Percentiles rank a stretch among this genome's conserved stretches.
phyloP scores from a whole-genome alignment of 1,284 basidiomycete species.

The Calocybe gambosa region DNA sequence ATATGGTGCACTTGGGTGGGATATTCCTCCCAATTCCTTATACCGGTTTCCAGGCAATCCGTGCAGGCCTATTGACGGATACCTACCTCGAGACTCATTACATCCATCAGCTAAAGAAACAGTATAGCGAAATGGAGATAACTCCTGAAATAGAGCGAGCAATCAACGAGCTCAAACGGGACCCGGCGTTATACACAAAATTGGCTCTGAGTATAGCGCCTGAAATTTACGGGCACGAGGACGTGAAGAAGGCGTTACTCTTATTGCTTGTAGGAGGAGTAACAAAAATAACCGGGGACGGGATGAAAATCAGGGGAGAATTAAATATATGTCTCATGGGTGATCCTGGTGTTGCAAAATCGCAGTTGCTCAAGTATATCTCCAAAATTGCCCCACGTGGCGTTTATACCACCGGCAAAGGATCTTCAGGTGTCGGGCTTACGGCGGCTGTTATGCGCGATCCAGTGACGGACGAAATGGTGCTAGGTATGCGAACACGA shows the following conservation, averaged over 20 bases:
- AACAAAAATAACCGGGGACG: conserved; percentile 91
- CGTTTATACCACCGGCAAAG: conserved; percentile 97
- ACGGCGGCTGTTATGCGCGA: conserved; percentile 99
- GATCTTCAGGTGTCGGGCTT: conserved; percentile 96
- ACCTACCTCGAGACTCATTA: conserved; percentile 94
- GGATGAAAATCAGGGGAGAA: conserved; percentile 98
- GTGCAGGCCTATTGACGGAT: conserved; percentile 94
- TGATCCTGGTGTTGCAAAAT: conserved; percentile 99
- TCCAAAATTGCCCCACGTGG: conserved; percentile 97
- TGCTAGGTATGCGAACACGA: conserved; percentile 67
- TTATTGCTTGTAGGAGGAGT: conserved; percentile 94
- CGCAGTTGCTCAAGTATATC: conserved; percentile 96
- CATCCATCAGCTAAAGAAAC: conserved; percentile 94
- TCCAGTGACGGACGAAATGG: conserved; percentile 99
- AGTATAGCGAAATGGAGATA: conserved; percentile 91
- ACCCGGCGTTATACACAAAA: conserved; percentile 80
- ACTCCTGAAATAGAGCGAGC: conserved; percentile 79
- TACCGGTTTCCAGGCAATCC: conserved; percentile 50
- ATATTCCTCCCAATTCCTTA: conserved; percentile 45
- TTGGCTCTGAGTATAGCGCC: conserved; percentile 90
- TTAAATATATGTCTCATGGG: conserved; percentile 99
- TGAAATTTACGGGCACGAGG: conserved; percentile 97
- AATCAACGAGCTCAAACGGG: conserved; percentile 67
- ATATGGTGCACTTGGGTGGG: conserved; percentile 85
- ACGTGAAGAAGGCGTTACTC: conserved; percentile 97